phyloP scores from a whole-genome alignment of 1,284 basidiomycete genomes.

The Boletellus deceptivus region DNA sequence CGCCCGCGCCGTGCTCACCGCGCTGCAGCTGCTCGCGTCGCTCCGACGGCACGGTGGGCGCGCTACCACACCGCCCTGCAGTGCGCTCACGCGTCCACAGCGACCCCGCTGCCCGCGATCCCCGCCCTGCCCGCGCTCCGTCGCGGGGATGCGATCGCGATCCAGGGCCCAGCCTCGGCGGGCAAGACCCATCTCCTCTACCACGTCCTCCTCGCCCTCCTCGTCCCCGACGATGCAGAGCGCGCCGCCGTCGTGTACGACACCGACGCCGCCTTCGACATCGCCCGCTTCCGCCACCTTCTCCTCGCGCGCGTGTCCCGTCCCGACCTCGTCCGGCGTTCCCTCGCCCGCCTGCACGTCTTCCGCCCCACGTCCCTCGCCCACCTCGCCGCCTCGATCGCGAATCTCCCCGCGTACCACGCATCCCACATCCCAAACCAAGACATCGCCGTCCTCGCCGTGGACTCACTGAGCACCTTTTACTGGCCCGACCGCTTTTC shows the following conservation, averaged over 20 bases:
- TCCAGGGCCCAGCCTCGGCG: slow-evolving; percentile 69
- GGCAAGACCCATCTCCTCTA: slow-evolving; percentile 77
- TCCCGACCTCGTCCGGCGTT: slow-evolving; percentile 37
- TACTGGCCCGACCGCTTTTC: slow-evolving; percentile 74
- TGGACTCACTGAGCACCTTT: slow-evolving; percentile 76
- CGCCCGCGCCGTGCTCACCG: slow-evolving; percentile 31
- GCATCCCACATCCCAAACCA: slow-evolving; percentile 43
- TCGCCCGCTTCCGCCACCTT: slow-evolving; percentile 52
- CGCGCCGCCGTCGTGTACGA: slow-evolving; percentile 47
- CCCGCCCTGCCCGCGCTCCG: slow-evolving; percentile 24
- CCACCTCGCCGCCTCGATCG: slow-evolving; percentile 66
- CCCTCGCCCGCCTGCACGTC: slow-evolving; percentile 56
- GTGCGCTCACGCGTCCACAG: slow-evolving; percentile 12
- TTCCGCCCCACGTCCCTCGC: slow-evolving; percentile 64
- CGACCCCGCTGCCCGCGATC: slow-evolving; percentile 28
- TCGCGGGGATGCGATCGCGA: slow-evolving; percentile 57
- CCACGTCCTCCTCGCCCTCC: slow-evolving; percentile 58
- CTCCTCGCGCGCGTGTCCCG: slow-evolving; percentile 42
- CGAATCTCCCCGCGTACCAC: slow-evolving; percentile 58
- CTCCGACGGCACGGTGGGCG: slow-evolving; percentile 20
- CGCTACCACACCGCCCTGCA: not conserved
- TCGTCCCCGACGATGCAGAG: slow-evolving; percentile 47
- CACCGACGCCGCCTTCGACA: slow-evolving; percentile 40
- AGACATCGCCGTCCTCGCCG: slow-evolving; percentile 60
- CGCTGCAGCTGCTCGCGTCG: slow-evolving; percentile 19